Base-by-base conservation (phyloP, 148 eudicot genomes). In the Mesembryanthemum crystallinum region DNA sequence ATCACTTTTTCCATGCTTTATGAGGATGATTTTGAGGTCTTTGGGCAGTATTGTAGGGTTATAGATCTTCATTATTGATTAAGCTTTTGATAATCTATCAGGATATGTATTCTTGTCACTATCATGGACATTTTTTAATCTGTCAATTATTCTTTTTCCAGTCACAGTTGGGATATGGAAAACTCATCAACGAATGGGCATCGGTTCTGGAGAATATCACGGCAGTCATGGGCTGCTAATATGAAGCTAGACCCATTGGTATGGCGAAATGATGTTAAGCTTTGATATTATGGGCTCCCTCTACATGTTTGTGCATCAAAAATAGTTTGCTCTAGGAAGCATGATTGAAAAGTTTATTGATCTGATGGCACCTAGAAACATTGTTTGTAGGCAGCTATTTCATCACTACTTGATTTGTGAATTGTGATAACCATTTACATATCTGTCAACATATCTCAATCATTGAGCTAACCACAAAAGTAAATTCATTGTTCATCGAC, bases 201-300 rank as follows among this genome's bases (percentile, higher is more conserved):
- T 73, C 95, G 97, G 18, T 94, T 94, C 68, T 85, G 90, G 67
- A 85, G 93, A 74, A 81, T 89, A 81, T 86, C 90, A 0, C 91
- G 90, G 8, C 93, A 88, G 62, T 82, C 90, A 0, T 80, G 81
- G 73, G 86, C 96, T 75, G 84, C 85, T 64, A 82, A 86, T 83
- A 80, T 84, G 73, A 89, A 90, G 85, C 67, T 90, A 32, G 92
- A 92, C 73, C 90, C 98, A 39, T 67, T 85, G 89, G 98, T 94
- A 81, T 85, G 92, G 7, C 11, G 3, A 18, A 49, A 57, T 17
- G 8, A 63, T 6, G 61, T 64, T 64, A 14, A 21, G 0, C 55
- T 62, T 27, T 27, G 10, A n/a, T n/a, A n/a, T 55, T n/a, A 15
- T 25, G 37, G 24, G 25, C 10, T 17, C 8, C 25, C 57, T 17